Percentiles rank a stretch among this genome's conserved stretches.
Conservation (phyloP, 176 grass and related monocot species). For the Aegilops bicornis region DNA sequence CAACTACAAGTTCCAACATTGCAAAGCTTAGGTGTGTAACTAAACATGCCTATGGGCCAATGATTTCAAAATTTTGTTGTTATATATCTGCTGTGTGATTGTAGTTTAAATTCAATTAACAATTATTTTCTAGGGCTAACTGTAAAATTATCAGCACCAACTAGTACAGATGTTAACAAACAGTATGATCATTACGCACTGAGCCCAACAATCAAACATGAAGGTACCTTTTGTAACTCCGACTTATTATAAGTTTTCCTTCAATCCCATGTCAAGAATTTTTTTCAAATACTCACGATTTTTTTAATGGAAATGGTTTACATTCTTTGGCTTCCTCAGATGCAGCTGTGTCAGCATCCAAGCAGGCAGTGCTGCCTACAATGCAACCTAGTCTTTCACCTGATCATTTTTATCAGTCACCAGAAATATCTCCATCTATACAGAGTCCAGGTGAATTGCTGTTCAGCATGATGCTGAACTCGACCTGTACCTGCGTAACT, state of each 20-base stretch:
- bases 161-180: constrained; percentile 20
- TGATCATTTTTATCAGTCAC: constrained; percentile 21
- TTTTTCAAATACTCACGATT: not conserved
- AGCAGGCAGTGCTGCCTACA: constrained; percentile 30
- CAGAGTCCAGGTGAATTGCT: constrained; percentile 21
- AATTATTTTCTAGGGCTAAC: constrained; percentile 28
- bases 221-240: constrained; percentile 21
- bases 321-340: constrained; percentile 8
- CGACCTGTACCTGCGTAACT: constrained; percentile 5
- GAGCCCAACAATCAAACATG: not conserved
- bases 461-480: constrained; percentile 21
- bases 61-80: constrained; percentile 11
- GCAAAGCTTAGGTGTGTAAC: constrained; percentile 37
- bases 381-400: constrained; percentile 25
- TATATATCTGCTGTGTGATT: not conserved
- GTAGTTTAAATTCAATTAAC: constrained; percentile 15
- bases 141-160: constrained; percentile 27
- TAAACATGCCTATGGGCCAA: constrained; percentile 6
- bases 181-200: not conserved
- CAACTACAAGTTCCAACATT: constrained; percentile 41
- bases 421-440: constrained; percentile 22
- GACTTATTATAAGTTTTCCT: not conserved
- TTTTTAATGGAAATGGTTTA: constrained; percentile 27
- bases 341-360: constrained; percentile 16
- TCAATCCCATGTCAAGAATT: not conserved